Evolutionary conservation across 495 filamentous ascomycete genomes (phyloP).

Genomic region (Cudoniella acicularis): DNA sequence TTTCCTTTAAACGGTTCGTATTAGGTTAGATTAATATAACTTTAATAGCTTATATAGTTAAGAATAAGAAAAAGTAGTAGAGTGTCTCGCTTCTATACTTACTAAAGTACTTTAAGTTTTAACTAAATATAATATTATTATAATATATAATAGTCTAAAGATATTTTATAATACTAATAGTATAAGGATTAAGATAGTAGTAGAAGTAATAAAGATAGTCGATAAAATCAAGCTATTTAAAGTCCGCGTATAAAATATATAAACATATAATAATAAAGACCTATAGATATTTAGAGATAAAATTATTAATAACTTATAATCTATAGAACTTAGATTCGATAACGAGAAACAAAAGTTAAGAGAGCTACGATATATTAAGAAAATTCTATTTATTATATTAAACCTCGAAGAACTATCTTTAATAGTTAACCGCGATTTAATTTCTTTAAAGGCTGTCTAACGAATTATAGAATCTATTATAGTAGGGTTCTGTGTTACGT

Average conservation of each 20-base stretch:
- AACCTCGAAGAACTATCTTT: not conserved
- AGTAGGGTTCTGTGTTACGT: too few species aligned
- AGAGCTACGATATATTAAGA: not conserved
- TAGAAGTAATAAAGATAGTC: not conserved
- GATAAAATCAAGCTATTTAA: not conserved
- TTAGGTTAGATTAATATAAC: not conserved
- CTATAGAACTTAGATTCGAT: not conserved
- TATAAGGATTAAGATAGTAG: not conserved
- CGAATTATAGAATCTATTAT: not conserved
- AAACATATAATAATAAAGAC: not conserved
- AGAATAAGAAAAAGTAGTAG: not conserved
- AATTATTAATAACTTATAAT: not conserved
- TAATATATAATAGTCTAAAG: not conserved
- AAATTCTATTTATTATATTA: not conserved
- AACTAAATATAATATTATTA: not conserved
- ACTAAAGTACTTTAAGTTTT: not conserved
- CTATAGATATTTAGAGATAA: not conserved
- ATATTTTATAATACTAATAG: not conserved
- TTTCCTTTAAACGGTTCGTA: not conserved
- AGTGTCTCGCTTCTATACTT: not conserved
- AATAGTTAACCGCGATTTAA: not conserved
- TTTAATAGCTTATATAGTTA: not conserved
- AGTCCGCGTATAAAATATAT: not conserved
- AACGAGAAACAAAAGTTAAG: not conserved
- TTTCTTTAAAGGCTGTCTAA: not conserved